These are phyloP conservation scores for Penicillium soppii DNA, from an alignment of 495 filamentous ascomycete genomes.

Conservation along the genomic window DNA sequence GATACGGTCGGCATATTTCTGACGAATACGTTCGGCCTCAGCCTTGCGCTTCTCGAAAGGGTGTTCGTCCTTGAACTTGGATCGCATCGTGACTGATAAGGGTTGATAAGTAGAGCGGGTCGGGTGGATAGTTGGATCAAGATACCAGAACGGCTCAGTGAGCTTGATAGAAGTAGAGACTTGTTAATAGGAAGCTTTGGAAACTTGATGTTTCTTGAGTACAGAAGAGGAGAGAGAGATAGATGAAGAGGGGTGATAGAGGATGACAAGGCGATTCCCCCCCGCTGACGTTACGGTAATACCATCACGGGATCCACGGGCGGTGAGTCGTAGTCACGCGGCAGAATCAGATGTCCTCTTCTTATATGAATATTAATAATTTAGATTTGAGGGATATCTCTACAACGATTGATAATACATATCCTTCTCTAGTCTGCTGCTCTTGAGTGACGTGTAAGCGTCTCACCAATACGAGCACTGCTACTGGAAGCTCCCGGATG, in stretches of 20 bases:
- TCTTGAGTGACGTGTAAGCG: too few relatives aligned
- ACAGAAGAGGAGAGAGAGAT: constrained; percentile 9
- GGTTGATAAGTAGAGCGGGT: constrained; percentile 29
- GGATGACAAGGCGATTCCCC: constrained; percentile 33
- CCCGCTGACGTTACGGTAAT: constrained; percentile 33
- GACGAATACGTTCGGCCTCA: constrained; percentile 96
- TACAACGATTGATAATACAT: too few relatives aligned
- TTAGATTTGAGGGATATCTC: neutral
- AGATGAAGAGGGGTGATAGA: constrained; percentile 13
- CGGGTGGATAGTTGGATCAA: constrained; percentile 13
- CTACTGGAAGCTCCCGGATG: neutral
- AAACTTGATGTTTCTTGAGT: constrained; percentile 7
- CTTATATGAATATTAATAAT: neutral
- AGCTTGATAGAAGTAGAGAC: constrained; percentile 5
- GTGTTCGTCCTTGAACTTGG: constrained; percentile 99
- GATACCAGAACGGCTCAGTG: constrained; percentile 3
- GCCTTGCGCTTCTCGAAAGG: constrained; percentile 99
- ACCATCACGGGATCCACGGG: constrained; percentile 34
- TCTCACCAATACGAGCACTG: neutral
- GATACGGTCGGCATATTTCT: constrained; percentile 98
- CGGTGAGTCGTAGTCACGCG: constrained; percentile 33
- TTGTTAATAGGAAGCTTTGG: neutral
- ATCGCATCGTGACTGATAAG: constrained; percentile 70
- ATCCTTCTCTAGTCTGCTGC: too few relatives aligned
- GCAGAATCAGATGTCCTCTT: constrained; percentile 2